Conservation (phyloP, 2,329 filamentous ascomycete species). For the Monosporascus sp. region DNA sequence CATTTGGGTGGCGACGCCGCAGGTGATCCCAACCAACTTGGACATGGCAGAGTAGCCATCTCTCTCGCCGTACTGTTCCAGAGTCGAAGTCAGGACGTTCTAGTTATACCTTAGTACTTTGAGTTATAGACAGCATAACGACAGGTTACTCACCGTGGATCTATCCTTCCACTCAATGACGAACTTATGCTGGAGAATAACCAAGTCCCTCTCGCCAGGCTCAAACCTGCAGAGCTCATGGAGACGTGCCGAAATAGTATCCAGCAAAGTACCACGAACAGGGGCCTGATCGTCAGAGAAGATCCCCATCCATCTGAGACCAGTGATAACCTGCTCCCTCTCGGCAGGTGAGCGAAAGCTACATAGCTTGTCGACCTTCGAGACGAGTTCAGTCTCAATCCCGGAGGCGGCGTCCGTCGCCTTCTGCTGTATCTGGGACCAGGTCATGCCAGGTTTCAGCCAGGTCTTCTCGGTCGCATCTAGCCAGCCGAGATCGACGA, state of each 20-base stretch:
- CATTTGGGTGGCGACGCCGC: conserved; percentile 58
- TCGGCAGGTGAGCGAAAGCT: conserved; percentile 55
- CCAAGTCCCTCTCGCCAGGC: conserved; percentile 58
- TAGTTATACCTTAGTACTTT: conserved; percentile 19
- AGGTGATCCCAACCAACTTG: conserved; percentile 61
- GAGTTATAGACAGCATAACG: too few species aligned
- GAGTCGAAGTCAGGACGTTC: conserved; percentile 58
- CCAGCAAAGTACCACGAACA: conserved; percentile 59
- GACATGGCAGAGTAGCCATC: conserved; percentile 64
- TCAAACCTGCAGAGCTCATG: conserved; percentile 70
- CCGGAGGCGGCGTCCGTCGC: conserved; percentile 5
- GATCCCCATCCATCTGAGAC: conserved; percentile 58
- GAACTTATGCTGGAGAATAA: conserved; percentile 61
- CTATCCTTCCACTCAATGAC: conserved; percentile 63
- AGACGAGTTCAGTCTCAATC: conserved; percentile 44
- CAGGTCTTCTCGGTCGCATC: conserved; percentile 9
- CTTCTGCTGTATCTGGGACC: conserved; percentile 15
- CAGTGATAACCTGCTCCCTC: conserved; percentile 56
- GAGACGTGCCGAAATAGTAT: conserved; percentile 66
- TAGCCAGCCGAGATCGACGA: conserved; percentile 65
- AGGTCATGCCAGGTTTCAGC: conserved; percentile 15
- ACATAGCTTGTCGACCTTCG: conserved; percentile 56
- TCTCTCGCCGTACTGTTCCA: conserved; percentile 62
- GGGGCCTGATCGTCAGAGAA: conserved; percentile 49
- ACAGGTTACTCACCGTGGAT: conserved; percentile 20